Evolutionary conservation across 2,329 filamentous ascomycete species (phyloP).

Genomic region (Corinectria fuckeliana): DNA sequence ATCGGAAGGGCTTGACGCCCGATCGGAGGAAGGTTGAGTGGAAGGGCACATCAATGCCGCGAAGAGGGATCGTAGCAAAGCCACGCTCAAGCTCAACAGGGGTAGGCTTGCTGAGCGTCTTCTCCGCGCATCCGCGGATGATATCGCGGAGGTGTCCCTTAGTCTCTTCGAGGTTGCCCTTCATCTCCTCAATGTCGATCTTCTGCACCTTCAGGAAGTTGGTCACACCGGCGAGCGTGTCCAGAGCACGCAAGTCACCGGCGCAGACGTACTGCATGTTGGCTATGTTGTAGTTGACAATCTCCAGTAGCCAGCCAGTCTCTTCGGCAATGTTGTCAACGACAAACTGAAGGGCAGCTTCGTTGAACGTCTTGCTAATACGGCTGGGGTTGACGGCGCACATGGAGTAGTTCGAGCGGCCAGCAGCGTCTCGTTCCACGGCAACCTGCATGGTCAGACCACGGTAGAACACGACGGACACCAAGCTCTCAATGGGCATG

Average conservation of each 20-base stretch:
- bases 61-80: conserved; percentile 95
- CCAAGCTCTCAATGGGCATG: conserved; percentile 98
- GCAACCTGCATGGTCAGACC: conserved; percentile 99
- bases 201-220: conserved; percentile 98
- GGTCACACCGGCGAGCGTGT: conserved; percentile 78
- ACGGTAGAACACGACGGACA: conserved; percentile 99
- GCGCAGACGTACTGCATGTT: conserved; percentile 79
- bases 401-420: conserved; percentile 98
- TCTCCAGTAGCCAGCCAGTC: conserved; percentile 95
- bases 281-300: conserved; percentile 93
- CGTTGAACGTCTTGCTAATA: conserved; percentile 98
- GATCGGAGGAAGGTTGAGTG: conserved; percentile 98
- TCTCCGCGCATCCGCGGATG: conserved; percentile 84
- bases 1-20: conserved; percentile 98
- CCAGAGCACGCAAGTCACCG: conserved; percentile 73
- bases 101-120: conserved; percentile 86
- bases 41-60: conserved; percentile 98
- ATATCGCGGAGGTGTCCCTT: conserved; percentile 90
- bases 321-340: conserved; percentile 94
- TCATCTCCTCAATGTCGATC: conserved; percentile 94
- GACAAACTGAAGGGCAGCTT: conserved; percentile 95
- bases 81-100: conserved; percentile 92
- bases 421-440: conserved; percentile 91
- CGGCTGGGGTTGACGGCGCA: conserved; percentile 98
- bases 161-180: conserved; percentile 88